Conservation (phyloP, 1,284 basidiomycete genomes). For the Cutaneotrichosporon sp. region DNA sequence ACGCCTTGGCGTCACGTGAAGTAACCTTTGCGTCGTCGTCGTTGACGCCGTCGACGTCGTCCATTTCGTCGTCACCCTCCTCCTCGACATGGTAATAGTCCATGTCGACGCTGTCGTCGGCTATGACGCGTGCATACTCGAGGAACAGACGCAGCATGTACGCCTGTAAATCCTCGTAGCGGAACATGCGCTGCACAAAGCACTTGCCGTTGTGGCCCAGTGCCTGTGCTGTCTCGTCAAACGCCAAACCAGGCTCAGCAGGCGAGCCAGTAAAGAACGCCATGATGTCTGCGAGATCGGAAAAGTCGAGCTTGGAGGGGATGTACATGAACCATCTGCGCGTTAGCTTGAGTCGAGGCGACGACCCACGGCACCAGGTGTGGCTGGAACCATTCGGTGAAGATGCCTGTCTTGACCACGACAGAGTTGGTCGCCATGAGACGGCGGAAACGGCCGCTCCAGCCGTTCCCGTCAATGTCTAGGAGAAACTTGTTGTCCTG, state of each 20-base stretch:
- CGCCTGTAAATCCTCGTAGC: slow-evolving; percentile 47
- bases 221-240: slow-evolving; percentile 46
- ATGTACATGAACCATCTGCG: slow-evolving; percentile 47
- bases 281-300: slow-evolving; percentile 44
- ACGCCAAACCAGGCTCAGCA: slow-evolving; percentile 34
- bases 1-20: too few species aligned
- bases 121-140: slow-evolving; percentile 38
- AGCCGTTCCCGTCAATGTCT: slow-evolving; percentile 50
- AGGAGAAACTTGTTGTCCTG: slow-evolving; percentile 19
- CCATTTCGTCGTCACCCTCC: background rate
- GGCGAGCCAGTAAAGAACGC: slow-evolving; percentile 46
- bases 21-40: too few species aligned
- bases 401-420: slow-evolving; percentile 50
- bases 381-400: slow-evolving; percentile 46
- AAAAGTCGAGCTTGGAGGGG: slow-evolving; percentile 44
- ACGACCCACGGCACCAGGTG: slow-evolving; percentile 44
- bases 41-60: background rate
- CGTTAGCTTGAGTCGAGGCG: background rate
- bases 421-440: slow-evolving; percentile 50
- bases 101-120: slow-evolving; percentile 7
- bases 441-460: slow-evolving; percentile 43
- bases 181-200: slow-evolving; percentile 45
- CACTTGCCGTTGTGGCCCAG: slow-evolving; percentile 46
- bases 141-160: slow-evolving; percentile 47
- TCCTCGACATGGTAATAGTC: slow-evolving; percentile 12